Percentiles rank a stretch among this genome's conserved stretches.
Evolutionary conservation across 2,329 filamentous ascomycete genomes (phyloP).

Genomic region (Alternaria sp.): DNA sequence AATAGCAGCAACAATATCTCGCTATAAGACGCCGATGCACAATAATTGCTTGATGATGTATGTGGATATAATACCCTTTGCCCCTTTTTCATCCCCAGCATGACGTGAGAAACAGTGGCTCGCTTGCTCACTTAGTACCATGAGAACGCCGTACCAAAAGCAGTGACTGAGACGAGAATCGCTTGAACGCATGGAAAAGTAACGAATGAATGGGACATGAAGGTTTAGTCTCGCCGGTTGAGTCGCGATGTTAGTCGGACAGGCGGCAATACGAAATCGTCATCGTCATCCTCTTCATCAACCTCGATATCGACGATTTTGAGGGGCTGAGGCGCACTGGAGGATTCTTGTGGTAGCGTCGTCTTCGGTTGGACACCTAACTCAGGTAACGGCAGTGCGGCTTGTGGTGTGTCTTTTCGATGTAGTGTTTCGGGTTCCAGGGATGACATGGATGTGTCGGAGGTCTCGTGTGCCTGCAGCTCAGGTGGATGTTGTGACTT

Average conservation of each 20-base stretch:
- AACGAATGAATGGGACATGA: slow-evolving; percentile 9
- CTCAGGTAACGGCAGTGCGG: slow-evolving; percentile 16
- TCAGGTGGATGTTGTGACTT: slow-evolving; percentile 23
- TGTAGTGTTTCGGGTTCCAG: slow-evolving; percentile 24
- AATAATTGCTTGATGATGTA: neutral
- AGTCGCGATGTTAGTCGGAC: slow-evolving; percentile 47
- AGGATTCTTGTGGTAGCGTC: slow-evolving; percentile 11
- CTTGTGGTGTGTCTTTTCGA: slow-evolving; percentile 25
- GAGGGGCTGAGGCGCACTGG: slow-evolving; percentile 11
- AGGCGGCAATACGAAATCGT: slow-evolving; percentile 48
- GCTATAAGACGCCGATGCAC: neutral
- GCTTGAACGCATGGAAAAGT: slow-evolving; percentile 42
- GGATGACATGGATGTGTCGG: slow-evolving; percentile 27
- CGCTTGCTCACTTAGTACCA: slow-evolving; percentile 3
- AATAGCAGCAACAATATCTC: neutral
- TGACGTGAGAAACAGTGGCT: neutral
- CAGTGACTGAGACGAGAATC: slow-evolving; percentile 24
- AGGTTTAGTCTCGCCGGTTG: slow-evolving; percentile 18
- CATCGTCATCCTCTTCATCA: slow-evolving; percentile 46
- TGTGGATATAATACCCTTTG: neutral
- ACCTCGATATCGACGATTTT: slow-evolving; percentile 47
- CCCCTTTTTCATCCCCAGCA: slow-evolving; percentile 10
- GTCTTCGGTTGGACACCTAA: slow-evolving; percentile 16
- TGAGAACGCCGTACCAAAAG: slow-evolving; percentile 20
- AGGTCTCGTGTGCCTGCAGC: slow-evolving; percentile 25